Evolutionary conservation across 2,329 filamentous ascomycete genomes (phyloP).

Genomic region (Colletotrichum incanum): DNA sequence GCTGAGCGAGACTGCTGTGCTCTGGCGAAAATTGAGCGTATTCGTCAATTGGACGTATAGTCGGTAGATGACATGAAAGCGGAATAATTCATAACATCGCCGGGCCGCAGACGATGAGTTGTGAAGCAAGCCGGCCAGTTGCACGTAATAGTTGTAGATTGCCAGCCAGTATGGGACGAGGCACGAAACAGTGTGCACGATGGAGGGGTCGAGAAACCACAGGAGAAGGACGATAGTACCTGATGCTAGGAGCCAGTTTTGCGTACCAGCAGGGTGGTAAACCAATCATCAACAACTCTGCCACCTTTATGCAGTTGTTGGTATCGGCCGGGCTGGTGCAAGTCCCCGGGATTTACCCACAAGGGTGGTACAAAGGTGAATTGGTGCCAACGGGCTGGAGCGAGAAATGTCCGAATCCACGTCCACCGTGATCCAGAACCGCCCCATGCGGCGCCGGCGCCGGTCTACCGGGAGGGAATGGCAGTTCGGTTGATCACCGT

Average conservation of each 20-base stretch:
- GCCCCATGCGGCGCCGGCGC: conserved; percentile 19
- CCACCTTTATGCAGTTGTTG: conserved; percentile 18
- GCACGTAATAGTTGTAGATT: neutral
- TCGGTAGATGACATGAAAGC: neutral
- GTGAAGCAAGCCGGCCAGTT: neutral
- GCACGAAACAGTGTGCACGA: neutral
- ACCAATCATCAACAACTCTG: conserved; percentile 15
- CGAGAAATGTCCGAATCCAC: conserved; percentile 22
- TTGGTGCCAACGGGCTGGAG: conserved; percentile 28
- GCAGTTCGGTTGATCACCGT: neutral
- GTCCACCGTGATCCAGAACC: conserved; percentile 16
- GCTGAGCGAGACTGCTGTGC: conserved; percentile 7
- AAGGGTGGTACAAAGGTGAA: conserved; percentile 23
- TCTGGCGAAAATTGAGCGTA: neutral
- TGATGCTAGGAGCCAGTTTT: conserved; percentile 15
- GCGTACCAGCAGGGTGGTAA: conserved; percentile 30
- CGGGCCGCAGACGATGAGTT: neutral
- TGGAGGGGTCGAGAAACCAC: neutral
- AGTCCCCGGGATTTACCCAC: conserved; percentile 1
- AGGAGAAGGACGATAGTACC: conserved; percentile 4
- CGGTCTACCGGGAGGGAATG: neutral
- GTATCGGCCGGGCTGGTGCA: conserved; percentile 7
- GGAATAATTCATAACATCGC: neutral
- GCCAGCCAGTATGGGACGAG: neutral
- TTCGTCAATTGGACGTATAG: neutral